These are phyloP conservation scores for Amanita muscaria DNA, from an alignment of 768 basidiomycete species.

Conservation along the genomic window DNA sequence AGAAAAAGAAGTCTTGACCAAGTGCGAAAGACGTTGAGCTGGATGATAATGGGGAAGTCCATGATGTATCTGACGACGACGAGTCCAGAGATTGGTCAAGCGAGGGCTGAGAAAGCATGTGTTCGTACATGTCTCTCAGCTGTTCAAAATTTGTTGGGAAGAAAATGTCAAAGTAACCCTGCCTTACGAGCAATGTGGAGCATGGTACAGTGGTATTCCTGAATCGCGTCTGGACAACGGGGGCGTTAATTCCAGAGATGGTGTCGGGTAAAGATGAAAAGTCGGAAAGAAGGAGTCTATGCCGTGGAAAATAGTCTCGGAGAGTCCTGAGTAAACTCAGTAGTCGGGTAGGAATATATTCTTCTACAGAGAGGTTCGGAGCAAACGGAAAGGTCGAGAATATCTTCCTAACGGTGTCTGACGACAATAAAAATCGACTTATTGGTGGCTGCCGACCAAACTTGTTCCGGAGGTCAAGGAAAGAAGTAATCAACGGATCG, in stretches of 20 bases:
- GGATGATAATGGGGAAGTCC: constrained; percentile 42
- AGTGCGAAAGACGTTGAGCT: constrained; percentile 42
- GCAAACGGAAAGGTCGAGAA: constrained; percentile 76
- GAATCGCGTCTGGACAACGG: constrained; percentile 93
- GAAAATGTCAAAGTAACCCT: constrained; percentile 97
- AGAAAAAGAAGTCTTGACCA: constrained; percentile 66
- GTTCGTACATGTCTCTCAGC: constrained; percentile 86
- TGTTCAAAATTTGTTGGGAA: constrained; percentile 89
- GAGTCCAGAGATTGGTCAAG: constrained; percentile 13
- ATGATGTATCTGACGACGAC: constrained; percentile 2
- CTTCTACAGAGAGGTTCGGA: constrained; percentile 78
- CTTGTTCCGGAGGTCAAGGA: constrained; percentile 58
- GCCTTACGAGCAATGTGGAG: constrained; percentile 83
- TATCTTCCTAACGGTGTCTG: constrained; percentile 49
- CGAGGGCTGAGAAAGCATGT: constrained; percentile 57
- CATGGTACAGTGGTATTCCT: constrained; percentile 82
- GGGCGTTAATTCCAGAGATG: constrained; percentile 67
- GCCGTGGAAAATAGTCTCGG: constrained; percentile 77
- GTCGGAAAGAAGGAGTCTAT: constrained; percentile 91
- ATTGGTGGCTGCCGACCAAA: constrained; percentile 52
- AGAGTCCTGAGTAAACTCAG: constrained; percentile 78
- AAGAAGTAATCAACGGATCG: constrained; percentile 77
- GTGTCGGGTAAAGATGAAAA: constrained; percentile 85
- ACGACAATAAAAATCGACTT: constrained; percentile 44
- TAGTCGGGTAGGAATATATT: constrained; percentile 90